Conservation (phyloP, 2,329 filamentous ascomycete species). For the Exophiala dermatitidis region DNA sequence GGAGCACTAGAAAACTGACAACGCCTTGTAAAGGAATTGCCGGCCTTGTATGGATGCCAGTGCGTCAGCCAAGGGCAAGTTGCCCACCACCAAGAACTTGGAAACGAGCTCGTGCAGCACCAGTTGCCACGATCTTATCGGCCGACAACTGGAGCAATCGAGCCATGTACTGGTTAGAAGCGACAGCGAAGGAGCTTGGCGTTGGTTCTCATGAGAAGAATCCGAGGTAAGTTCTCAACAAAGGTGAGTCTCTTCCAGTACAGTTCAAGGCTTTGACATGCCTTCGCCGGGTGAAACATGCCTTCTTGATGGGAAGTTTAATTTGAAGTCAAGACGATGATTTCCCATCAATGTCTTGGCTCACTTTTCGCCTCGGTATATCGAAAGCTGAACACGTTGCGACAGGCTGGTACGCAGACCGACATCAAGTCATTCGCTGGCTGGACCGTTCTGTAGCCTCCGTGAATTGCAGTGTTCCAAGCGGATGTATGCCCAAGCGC, state of each 20-base stretch:
- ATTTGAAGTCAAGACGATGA: not conserved
- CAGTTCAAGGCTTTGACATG: not conserved
- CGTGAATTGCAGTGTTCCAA: not conserved
- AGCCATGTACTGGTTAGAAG: not conserved
- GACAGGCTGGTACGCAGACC: not conserved
- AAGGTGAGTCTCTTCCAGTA: not conserved
- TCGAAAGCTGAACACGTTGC: not conserved
- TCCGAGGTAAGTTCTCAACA: not conserved
- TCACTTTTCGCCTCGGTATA: not conserved
- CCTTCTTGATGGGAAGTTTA: not conserved
- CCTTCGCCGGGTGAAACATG: not conserved
- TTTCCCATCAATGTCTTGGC: not conserved
- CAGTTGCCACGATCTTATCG: not conserved
- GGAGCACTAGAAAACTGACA: not conserved
- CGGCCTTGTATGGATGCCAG: not conserved
- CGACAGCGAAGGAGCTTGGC: too few species aligned
- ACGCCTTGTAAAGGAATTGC: not conserved
- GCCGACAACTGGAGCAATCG: not conserved
- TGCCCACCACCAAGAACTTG: constrained; percentile 5
- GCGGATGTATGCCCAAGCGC: not conserved
- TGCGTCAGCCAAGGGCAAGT: constrained; percentile 6
- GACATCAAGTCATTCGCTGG: not conserved
- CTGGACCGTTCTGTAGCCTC: not conserved
- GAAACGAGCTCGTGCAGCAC: not conserved
- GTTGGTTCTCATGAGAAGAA: not conserved